Percentiles rank a stretch among this genome's conserved stretches.
Evolutionary conservation across 495 filamentous ascomycete species (phyloP).

Genomic region (Letharia columbiana): DNA sequence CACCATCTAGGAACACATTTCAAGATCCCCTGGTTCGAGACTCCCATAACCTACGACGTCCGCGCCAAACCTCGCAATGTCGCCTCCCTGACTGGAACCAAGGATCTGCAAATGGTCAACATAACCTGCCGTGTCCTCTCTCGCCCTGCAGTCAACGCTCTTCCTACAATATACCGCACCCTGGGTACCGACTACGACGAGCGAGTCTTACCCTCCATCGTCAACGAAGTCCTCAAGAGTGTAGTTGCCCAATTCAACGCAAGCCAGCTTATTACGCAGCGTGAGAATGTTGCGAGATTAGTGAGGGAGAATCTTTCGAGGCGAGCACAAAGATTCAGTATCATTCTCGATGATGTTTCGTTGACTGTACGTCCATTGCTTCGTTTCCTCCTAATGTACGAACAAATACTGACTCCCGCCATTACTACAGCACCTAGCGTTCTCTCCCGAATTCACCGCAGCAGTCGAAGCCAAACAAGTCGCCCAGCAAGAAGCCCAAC

Average conservation of each 20-base stretch:
- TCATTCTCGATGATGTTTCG: slow-evolving; percentile 93
- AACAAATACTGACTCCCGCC: slow-evolving; percentile 8
- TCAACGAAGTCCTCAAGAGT: slow-evolving; percentile 97
- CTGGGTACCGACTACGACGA: slow-evolving; percentile 95
- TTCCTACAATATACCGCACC: slow-evolving; percentile 94
- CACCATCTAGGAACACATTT: slow-evolving; percentile 71
- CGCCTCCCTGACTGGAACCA: slow-evolving; percentile 93
- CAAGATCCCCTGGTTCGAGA: slow-evolving; percentile 92
- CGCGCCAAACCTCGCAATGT: slow-evolving; percentile 96
- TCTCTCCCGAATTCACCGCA: slow-evolving; percentile 98
- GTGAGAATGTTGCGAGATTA: slow-evolving; percentile 87
- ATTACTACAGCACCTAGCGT: slow-evolving; percentile 63
- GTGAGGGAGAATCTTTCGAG: slow-evolving; percentile 88
- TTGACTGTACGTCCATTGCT: slow-evolving; percentile 60
- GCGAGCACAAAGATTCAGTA: slow-evolving; percentile 92
- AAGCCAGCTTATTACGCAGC: slow-evolving; percentile 94
- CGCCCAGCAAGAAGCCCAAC: slow-evolving; percentile 95
- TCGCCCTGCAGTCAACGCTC: slow-evolving; percentile 72
- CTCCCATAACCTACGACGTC: slow-evolving; percentile 92
- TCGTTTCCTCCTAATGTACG: neutral
- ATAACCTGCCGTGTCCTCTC: slow-evolving; percentile 99
- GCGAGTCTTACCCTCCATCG: slow-evolving; percentile 91
- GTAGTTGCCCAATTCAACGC: slow-evolving; percentile 99
- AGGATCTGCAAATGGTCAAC: slow-evolving; percentile 99
- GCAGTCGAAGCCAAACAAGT: slow-evolving; percentile 99